phyloP scores from a whole-genome alignment of 305 asterid genomes.

The Fraxinus velutina region DNA sequence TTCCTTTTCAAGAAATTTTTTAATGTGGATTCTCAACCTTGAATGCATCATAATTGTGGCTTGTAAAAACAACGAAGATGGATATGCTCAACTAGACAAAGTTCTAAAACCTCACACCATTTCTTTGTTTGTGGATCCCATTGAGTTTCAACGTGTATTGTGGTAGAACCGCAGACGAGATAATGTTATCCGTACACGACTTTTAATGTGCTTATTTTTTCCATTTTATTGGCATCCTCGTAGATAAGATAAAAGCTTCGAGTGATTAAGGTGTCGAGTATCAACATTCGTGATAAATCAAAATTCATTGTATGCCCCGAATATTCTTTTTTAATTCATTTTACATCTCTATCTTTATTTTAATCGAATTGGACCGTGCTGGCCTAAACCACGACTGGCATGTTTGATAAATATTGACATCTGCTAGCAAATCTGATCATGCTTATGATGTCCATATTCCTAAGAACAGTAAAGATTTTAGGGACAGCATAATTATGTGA shows the following conservation, averaged over 20 bases:
- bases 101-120: neutral
- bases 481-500: constrained; percentile 45
- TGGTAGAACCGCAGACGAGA: neutral
- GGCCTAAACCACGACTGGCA: neutral
- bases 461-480: constrained; percentile 13
- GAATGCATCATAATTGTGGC: neutral
- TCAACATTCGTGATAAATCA: neutral
- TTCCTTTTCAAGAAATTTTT: neutral
- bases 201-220: neutral
- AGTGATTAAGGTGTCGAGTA: neutral
- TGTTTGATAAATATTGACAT: neutral
- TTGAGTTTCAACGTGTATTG: neutral
- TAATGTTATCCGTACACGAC: neutral
- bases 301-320: neutral
- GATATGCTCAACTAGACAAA: neutral
- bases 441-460: constrained; percentile 32
- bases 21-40: neutral
- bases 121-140: neutral
- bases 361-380: neutral
- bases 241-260: neutral
- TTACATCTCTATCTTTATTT: neutral
- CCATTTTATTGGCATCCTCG: neutral
- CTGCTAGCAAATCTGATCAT: constrained; percentile 24
- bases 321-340: neutral
- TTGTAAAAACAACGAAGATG: neutral